Base-by-base conservation (phyloP, 768 basidiomycete genomes). In the Tricholoma hemisulphureum region DNA sequence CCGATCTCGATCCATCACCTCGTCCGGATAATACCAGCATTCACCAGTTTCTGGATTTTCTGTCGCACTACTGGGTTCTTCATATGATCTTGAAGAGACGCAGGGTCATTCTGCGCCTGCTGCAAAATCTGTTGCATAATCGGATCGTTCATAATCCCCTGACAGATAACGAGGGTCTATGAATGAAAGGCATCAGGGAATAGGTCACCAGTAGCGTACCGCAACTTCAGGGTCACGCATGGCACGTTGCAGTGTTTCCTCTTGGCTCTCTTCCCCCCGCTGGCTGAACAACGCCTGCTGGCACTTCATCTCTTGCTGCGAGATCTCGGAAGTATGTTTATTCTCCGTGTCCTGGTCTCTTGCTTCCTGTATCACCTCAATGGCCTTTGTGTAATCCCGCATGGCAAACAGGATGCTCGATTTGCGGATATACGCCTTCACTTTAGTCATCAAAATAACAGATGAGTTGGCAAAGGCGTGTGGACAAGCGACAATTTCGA, bases 141-240 rank as follows among this genome's bases (percentile, higher is more conserved):
- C 8, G 94, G 93, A 70, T 95, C 94, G 65, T 72, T 77, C 91
- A 95, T 93, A 67, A 95, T 94, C 56, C 75, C 71, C 89, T 95
- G 67, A 11, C 11, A 57, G 51, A 57, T 20, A 31, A 56, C 20
- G 59, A 49, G 56, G 7, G 24, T 45, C 18, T 46, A 24, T 50
- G 29, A 45, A 60, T 51, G 28, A 50, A 41, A 56, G 43, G 49
- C 53, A 43, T 31, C 21, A 35, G n/a, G 1, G 53, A 39, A 52
- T 13, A 55, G 57, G 63, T 32, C 45, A 55, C 4, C 28, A 16
- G 51, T 5, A 11, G 81, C 90, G 64, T 76, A 93, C 90, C 63
- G 89, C 91, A 53, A 98, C 83, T 75, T 97, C 97, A 11, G 97
- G 97, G 78, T 99, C 97, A 54, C 93, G 83, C 95, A 98, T 97